A percentile compares a stretch with the other conserved stretches of the same genome.
Evolutionary conservation across 2,329 filamentous ascomycete genomes (phyloP).

Genomic region (Fusarium sp.): DNA sequence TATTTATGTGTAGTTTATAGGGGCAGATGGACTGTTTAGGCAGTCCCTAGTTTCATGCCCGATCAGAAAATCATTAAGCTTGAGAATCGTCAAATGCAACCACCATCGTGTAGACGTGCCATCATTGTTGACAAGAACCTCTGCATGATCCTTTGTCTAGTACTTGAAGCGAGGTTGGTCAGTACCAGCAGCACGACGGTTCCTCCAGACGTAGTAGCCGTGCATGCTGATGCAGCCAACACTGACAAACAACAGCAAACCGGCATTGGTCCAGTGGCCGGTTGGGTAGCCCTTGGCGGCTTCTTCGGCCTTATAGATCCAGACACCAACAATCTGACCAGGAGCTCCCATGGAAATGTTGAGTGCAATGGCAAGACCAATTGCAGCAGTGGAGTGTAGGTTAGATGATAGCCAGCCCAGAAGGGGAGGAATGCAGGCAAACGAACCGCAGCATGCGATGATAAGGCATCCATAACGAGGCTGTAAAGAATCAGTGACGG

Average conservation of each 20-base stretch:
- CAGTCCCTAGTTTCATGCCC: background rate
- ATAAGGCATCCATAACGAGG: constrained; percentile 75
- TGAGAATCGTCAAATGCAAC: background rate
- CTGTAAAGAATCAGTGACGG: constrained; percentile 15
- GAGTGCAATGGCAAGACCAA: constrained; percentile 74
- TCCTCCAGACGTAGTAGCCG: constrained; percentile 64
- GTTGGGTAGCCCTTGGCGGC: constrained; percentile 71
- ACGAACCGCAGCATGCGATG: constrained; percentile 71
- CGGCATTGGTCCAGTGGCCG: constrained; percentile 75
- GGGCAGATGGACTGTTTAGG: background rate
- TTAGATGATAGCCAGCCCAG: constrained; percentile 77
- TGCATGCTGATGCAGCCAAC: constrained; percentile 66
- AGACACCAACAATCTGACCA: constrained; percentile 77
- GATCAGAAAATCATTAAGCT: background rate
- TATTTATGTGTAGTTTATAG: background rate
- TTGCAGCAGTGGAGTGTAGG: constrained; percentile 70
- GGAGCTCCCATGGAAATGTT: constrained; percentile 74
- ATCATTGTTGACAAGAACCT: no score
- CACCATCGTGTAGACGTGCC: background rate
- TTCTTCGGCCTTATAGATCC: constrained; percentile 77
- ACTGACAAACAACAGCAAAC: constrained; percentile 68
- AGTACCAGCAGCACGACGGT: constrained; percentile 45
- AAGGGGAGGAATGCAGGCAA: constrained; percentile 74
- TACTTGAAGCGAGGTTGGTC: constrained; percentile 40
- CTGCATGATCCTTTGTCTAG: background rate